Percentiles rank a stretch among this genome's conserved stretches.
phyloP scores from a whole-genome alignment of 2,329 filamentous ascomycete genomes.

The Penicillium sp. region DNA sequence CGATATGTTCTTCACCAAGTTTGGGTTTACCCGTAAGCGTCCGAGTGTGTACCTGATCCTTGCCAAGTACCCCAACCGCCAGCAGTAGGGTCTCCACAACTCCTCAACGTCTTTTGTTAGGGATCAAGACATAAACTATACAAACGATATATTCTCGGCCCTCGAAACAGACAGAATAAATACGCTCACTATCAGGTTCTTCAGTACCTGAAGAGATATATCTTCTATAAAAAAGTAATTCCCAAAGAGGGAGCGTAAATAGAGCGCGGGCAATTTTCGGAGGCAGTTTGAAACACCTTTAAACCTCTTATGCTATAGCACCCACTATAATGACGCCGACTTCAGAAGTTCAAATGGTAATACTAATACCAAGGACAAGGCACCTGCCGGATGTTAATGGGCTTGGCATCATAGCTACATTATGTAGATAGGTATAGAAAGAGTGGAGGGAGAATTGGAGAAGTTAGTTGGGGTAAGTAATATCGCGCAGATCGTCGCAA shows the following conservation, averaged over 20 bases:
- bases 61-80: background rate
- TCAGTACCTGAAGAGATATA: background rate
- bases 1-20: background rate
- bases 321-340: background rate
- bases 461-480: background rate
- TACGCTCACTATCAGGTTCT: no score
- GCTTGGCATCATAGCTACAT: background rate
- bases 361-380: background rate
- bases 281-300: background rate
- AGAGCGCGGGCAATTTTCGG: background rate
- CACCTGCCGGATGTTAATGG: background rate
- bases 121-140: background rate
- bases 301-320: background rate
- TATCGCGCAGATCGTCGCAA: background rate
- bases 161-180: background rate
- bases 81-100: background rate
- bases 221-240: background rate
- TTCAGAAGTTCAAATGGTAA: background rate
- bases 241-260: background rate
- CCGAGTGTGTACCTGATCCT: background rate
- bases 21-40: background rate
- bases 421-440: background rate
- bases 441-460: background rate
- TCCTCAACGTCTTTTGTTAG: background rate
- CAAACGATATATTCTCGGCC: background rate